phyloP scores from a whole-genome alignment of 495 filamentous ascomycete species.

The Physcia stellaris region DNA sequence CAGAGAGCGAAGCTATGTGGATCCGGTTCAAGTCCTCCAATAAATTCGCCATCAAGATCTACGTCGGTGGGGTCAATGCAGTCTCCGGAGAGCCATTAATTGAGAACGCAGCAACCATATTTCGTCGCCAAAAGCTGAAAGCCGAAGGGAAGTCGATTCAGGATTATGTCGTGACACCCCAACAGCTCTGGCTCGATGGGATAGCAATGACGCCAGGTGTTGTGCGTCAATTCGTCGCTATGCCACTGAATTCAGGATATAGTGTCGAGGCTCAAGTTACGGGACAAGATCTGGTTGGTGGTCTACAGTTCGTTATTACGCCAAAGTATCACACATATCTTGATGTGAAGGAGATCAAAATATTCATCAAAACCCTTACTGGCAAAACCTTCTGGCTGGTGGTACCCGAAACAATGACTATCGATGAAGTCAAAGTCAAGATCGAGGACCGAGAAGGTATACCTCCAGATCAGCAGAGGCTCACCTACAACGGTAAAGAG shows the following conservation, averaged over 20 bases:
- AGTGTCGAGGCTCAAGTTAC: constrained; percentile 35
- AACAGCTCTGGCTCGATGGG: constrained; percentile 36
- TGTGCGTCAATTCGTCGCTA: constrained; percentile 16
- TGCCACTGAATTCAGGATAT: constrained; percentile 27
- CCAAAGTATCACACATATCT: background rate
- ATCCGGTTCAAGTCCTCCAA: constrained; percentile 20
- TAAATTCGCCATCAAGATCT: constrained; percentile 31
- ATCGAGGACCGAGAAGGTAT: constrained; percentile 17
- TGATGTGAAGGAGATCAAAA: background rate
- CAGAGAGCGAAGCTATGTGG: constrained; percentile 33
- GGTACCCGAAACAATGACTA: background rate
- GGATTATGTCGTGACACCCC: constrained; percentile 33
- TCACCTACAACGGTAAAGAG: constrained; percentile 13
- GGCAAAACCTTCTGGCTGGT: constrained; percentile 13
- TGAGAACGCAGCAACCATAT: constrained; percentile 16
- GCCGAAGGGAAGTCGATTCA: constrained; percentile 17
- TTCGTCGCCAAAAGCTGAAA: constrained; percentile 8
- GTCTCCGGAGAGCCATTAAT: constrained; percentile 27
- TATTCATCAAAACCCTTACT: constrained; percentile 18
- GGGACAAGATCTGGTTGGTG: constrained; percentile 26
- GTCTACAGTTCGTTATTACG: constrained; percentile 35
- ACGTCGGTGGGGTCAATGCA: constrained; percentile 33
- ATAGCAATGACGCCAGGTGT: constrained; percentile 17
- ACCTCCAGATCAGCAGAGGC: constrained; percentile 12
- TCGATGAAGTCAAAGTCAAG: constrained; percentile 17